Evolutionary conservation across 2,329 filamentous ascomycete genomes (phyloP).

Genomic region (Onygenales sp.): DNA sequence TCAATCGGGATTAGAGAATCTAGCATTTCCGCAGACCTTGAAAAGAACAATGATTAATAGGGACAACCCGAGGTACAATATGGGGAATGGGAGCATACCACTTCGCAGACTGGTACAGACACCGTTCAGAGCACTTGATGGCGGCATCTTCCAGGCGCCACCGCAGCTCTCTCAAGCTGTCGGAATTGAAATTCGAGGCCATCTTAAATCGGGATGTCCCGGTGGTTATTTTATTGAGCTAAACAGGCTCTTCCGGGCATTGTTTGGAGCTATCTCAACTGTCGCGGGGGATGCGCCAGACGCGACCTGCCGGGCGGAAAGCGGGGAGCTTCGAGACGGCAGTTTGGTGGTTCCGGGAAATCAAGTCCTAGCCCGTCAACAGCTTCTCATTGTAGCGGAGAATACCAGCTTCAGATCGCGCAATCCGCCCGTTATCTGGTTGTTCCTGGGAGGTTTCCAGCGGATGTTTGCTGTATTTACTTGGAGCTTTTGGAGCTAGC

Average conservation of each 20-base stretch:
- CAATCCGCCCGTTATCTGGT: too few species aligned
- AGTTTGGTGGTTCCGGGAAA: too few species aligned
- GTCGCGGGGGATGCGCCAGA: too few species aligned
- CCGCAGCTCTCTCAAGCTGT: constrained; percentile 50
- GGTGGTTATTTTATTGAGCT: neutral
- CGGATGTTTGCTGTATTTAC: neutral
- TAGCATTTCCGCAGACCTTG: constrained; percentile 87
- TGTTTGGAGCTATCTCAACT: neutral
- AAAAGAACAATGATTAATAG: constrained; percentile 1
- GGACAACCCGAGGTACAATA: neutral
- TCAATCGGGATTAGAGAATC: constrained; percentile 58
- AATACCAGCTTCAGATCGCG: neutral
- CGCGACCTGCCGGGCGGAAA: too few species aligned
- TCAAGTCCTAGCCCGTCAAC: too few species aligned
- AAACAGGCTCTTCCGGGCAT: neutral
- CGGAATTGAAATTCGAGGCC: constrained; percentile 26
- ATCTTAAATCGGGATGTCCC: constrained; percentile 13
- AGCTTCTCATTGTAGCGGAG: too few species aligned
- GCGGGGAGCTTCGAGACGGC: too few species aligned
- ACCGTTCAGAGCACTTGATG: constrained; percentile 84
- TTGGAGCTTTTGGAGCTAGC: neutral
- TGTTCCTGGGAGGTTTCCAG: neutral
- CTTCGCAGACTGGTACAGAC: constrained; percentile 92
- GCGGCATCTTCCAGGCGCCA: constrained; percentile 74
- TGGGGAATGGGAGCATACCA: constrained; percentile 49